These are phyloP conservation scores for Trichoderma oligosporum DNA, from an alignment of 2,329 filamentous ascomycete genomes.

Conservation along the genomic window DNA sequence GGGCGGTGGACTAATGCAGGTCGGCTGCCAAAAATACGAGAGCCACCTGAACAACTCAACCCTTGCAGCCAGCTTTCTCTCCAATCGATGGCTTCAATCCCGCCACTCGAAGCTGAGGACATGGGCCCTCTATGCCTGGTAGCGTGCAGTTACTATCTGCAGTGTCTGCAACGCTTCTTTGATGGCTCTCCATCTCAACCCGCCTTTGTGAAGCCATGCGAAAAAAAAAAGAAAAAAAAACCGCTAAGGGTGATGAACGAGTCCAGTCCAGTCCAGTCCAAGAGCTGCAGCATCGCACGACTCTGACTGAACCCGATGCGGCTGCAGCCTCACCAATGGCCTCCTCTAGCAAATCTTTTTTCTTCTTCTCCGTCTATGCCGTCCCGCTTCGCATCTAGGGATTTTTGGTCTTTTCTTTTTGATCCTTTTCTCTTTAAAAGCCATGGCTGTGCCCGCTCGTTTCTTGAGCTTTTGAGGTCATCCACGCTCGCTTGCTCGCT, in stretches of 20 bases:
- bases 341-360: neutral
- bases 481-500: slow-evolving; percentile 6
- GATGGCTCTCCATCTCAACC: neutral
- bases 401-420: neutral
- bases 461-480: neutral
- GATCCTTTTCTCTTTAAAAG: neutral
- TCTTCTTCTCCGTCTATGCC: neutral
- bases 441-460: slow-evolving; percentile 2
- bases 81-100: slow-evolving; percentile 18
- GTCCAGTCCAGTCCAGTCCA: no score
- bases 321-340: slow-evolving; percentile 13
- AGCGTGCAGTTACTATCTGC: neutral
- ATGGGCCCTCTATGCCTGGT: neutral
- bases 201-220: neutral
- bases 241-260: slow-evolving; percentile 3
- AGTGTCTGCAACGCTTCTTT: neutral
- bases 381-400: no score
- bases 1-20: slow-evolving; percentile 14
- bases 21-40: slow-evolving; percentile 23
- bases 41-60: slow-evolving; percentile 8
- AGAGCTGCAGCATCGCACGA: slow-evolving; percentile 16
- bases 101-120: slow-evolving; percentile 15
- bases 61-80: slow-evolving; percentile 9
- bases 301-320: slow-evolving; percentile 11
- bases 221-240: no score